A percentile compares a stretch with the other conserved stretches of the same genome.
Conservation (phyloP, 371 early-diverging fungal species). For the Capillidium rhysosporum region DNA sequence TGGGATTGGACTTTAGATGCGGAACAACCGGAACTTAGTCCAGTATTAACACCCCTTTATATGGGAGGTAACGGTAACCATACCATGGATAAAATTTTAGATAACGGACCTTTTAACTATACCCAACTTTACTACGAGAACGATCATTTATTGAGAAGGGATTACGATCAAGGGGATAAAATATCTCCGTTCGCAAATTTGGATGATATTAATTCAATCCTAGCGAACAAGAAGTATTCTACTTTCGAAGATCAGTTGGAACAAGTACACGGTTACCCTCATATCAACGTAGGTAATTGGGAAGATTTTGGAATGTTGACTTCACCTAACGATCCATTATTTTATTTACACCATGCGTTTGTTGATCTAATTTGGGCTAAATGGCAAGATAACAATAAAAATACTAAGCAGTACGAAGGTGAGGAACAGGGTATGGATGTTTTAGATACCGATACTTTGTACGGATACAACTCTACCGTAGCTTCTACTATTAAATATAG, state of each 20-base stretch:
- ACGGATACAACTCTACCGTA: no score
- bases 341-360: slow-evolving; percentile 29
- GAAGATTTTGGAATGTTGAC: neutral
- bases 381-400: slow-evolving; percentile 13
- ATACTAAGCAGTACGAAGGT: neutral
- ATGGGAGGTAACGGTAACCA: slow-evolving; percentile 10
- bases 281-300: neutral
- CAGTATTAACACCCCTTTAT: slow-evolving; percentile 3
- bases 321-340: slow-evolving; percentile 16
- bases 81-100: neutral
- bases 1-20: slow-evolving; percentile 24
- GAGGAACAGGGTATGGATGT: no score
- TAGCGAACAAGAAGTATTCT: neutral
- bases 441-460: no score
- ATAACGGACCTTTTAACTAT: neutral
- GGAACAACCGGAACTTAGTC: slow-evolving; percentile 5
- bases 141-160: neutral
- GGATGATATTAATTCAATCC: neutral
- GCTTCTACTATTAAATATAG: no score
- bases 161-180: neutral
- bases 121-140: neutral
- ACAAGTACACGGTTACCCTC: neutral
- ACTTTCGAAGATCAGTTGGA: neutral
- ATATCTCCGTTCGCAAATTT: neutral
- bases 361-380: slow-evolving; percentile 25